Evolutionary conservation across 768 basidiomycete genomes (phyloP).

Genomic region (Phylloporus scabripes): DNA sequence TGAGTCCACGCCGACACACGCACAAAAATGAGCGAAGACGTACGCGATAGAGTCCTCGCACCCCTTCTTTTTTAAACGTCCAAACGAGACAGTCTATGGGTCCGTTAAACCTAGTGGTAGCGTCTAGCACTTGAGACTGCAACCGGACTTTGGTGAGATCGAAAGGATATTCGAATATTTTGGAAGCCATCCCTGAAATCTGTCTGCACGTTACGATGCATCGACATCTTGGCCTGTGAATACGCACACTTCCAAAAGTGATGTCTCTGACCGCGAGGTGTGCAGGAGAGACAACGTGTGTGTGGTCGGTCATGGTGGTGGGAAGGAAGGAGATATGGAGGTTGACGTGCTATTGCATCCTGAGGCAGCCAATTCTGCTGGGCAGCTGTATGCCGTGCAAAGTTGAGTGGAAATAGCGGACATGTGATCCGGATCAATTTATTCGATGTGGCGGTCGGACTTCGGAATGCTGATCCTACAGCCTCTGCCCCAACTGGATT

Average conservation of each 20-base stretch:
- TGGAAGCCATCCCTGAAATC: constrained; percentile 83
- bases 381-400: constrained; percentile 9
- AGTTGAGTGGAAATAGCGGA: constrained; percentile 16
- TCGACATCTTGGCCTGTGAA: not conserved
- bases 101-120: constrained; percentile 66
- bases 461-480: constrained; percentile 3
- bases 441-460: constrained; percentile 4
- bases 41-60: constrained; percentile 84
- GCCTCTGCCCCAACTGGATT: too few relatives aligned
- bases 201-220: constrained; percentile 22
- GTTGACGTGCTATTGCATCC: constrained; percentile 21
- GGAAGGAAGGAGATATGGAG: not conserved
- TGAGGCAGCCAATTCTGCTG: constrained; percentile 22
- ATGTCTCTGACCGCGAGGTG: constrained; percentile 41
- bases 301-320: constrained; percentile 20
- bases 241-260: constrained; percentile 52
- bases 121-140: constrained; percentile 82
- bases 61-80: constrained; percentile 78
- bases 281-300: constrained; percentile 12
- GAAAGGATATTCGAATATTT: constrained; percentile 90
- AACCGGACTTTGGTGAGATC: constrained; percentile 93
- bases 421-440: constrained; percentile 1
- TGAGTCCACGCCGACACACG: not conserved
- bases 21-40: constrained; percentile 23
- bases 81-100: constrained; percentile 82